Conservation (phyloP, 441 rosid genomes). For the Sinapis alba region DNA sequence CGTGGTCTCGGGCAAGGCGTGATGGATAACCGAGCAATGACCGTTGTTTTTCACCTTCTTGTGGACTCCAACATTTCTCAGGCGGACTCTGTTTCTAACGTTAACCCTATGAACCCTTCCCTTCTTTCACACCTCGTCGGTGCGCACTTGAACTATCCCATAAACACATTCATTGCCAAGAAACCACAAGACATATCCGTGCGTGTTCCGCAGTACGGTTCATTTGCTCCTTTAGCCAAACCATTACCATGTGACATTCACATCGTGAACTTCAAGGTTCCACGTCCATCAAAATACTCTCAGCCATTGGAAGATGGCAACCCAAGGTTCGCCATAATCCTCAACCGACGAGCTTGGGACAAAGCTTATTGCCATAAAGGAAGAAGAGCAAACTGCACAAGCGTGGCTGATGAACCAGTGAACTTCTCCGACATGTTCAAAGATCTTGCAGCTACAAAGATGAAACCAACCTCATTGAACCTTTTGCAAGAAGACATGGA, state of each 20-base stretch:
- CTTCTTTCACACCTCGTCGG: constrained; percentile 79
- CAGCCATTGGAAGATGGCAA: constrained; percentile 56
- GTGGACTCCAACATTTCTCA: constrained; percentile 71
- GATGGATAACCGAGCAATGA: constrained; percentile 87
- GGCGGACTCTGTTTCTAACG: constrained; percentile 46
- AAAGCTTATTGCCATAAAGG: constrained; percentile 62
- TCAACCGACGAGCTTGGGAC: constrained; percentile 85
- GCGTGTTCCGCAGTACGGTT: constrained; percentile 48
- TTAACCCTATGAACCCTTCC: constrained; percentile 72
- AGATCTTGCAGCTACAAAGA: constrained; percentile 64
- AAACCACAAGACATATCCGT: constrained; percentile 64
- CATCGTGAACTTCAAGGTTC: constrained; percentile 83
- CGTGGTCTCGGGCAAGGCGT: constrained; percentile 99
- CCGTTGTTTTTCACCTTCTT: constrained; percentile 75
- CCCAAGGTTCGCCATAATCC: constrained; percentile 67
- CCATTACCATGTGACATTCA: constrained; percentile 90
- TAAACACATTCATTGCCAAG: constrained; percentile 79
- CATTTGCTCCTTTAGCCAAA: constrained; percentile 77
- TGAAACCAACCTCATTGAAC: constrained; percentile 78
- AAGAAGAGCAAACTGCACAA: constrained; percentile 67
- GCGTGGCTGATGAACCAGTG: constrained; percentile 63
- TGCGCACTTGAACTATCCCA: constrained; percentile 86
- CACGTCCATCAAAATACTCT: constrained; percentile 71
- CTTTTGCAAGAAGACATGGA: constrained; percentile 84
- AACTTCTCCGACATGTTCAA: constrained; percentile 74